These are phyloP conservation scores for Rhodotorula sp. DNA, from an alignment of 1,284 basidiomycete genomes.

Conservation along the genomic window DNA sequence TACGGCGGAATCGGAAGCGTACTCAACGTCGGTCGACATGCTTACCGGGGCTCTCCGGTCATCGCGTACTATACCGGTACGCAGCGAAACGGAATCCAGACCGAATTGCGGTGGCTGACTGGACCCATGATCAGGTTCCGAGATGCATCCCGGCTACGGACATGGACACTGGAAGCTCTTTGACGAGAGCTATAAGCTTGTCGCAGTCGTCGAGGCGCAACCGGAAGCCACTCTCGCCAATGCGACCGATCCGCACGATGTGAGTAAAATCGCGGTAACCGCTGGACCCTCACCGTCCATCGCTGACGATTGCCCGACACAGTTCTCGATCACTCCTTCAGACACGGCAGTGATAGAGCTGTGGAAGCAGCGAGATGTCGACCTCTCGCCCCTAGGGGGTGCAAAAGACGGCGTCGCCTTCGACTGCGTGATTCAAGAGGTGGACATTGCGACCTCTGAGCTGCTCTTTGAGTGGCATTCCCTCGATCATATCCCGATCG, in stretches of 20 bases:
- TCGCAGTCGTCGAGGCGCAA: slow-evolving; percentile 40
- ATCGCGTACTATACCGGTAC: slow-evolving; percentile 47
- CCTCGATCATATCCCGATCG: slow-evolving; percentile 29
- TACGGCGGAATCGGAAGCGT: slow-evolving; percentile 39
- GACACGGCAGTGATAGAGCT: slow-evolving; percentile 47
- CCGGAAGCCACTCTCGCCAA: slow-evolving; percentile 6
- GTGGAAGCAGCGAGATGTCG: slow-evolving; percentile 41
- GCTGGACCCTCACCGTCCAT: neutral
- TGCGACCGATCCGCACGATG: slow-evolving; percentile 23
- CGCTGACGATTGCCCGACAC: neutral
- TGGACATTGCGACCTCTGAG: slow-evolving; percentile 46
- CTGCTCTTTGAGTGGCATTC: slow-evolving; percentile 37
- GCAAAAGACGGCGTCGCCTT: slow-evolving; percentile 44
- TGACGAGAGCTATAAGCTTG: slow-evolving; percentile 42
- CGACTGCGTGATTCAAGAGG: slow-evolving; percentile 46
- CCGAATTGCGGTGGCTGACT: neutral
- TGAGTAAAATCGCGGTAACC: slow-evolving; percentile 24
- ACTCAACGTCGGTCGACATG: slow-evolving; percentile 44
- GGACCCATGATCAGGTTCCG: neutral
- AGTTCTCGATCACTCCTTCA: slow-evolving; percentile 46
- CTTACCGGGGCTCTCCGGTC: slow-evolving; percentile 40
- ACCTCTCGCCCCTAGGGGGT: slow-evolving; percentile 39
- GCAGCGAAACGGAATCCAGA: neutral
- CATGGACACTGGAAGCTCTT: slow-evolving; percentile 38
- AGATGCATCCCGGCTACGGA: slow-evolving; percentile 23